Evolutionary conservation across 2,329 filamentous ascomycete genomes (phyloP), one percentile per base, ranked within the genome.

Genomic region (Dryadomyces sulphureus): DNA sequence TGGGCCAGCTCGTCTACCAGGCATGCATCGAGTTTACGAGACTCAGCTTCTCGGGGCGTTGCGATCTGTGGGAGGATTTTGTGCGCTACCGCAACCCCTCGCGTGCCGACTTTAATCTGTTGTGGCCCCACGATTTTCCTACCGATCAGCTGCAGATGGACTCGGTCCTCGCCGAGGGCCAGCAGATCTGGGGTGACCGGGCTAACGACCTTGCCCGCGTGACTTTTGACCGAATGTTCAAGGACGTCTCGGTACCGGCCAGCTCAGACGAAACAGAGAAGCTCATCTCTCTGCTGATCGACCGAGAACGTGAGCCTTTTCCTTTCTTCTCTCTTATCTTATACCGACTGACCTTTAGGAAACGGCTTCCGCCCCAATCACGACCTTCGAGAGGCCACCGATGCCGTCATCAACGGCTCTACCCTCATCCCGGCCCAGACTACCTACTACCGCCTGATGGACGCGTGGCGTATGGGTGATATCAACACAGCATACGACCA

Each of bases 401-500:
- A 52, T 43, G 17, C 19, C n/a, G 45, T 38, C 12, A 40, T 54
- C 19, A 7, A 22, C 9, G 45, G 46, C 7, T 24, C 49, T 16
- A 41, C 52, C 1, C 39, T 46, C 20, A 34, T 52, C 14, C 47
- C 52, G 1, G 41, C 45, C 1, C 54, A 86, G 81, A 54, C 96
- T 12, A 51, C 48, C 7, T 51, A 50, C 27, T 54, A 50, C 48
- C 50, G 50, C 7, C 22, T 94, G 57, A 78, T 95, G 14, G 89
- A 98, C 60, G 78, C 88, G 1, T 96, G 89, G 90, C 77, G 83
- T 59, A 80, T 87, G 4, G 90, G 90, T 5, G 88, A 96, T 61
- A 93, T 90, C 56, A 79, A 84, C 12, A 86, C 84, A 1, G 84
- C 92, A 0, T 92, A 95, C 58, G 90, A 98, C 56, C 81, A 81